Conservation (phyloP, 2,329 filamentous ascomycete genomes). For the Samsoniella hepiali region DNA sequence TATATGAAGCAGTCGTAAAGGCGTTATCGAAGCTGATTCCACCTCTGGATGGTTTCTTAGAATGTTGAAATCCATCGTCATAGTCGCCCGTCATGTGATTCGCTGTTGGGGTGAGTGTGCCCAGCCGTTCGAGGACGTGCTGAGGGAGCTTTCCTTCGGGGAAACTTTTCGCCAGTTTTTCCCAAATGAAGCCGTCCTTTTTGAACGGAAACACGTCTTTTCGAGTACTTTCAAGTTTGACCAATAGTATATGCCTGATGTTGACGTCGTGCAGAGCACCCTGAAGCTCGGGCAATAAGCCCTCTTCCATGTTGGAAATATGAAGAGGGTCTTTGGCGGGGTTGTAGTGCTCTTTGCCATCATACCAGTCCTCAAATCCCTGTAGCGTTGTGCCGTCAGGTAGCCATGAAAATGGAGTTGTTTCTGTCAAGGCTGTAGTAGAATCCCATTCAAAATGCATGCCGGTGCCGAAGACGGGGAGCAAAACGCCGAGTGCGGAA, state of each 20-base stretch:
- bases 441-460: slow-evolving; percentile 30
- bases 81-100: slow-evolving; percentile 36
- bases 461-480: slow-evolving; percentile 27
- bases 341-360: slow-evolving; percentile 30
- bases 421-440: slow-evolving; percentile 25
- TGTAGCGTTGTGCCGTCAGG: slow-evolving; percentile 21
- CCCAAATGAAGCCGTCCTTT: slow-evolving; percentile 37
- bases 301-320: slow-evolving; percentile 37
- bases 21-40: slow-evolving; percentile 41
- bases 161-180: slow-evolving; percentile 33
- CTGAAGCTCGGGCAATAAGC: slow-evolving; percentile 28
- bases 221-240: slow-evolving; percentile 43
- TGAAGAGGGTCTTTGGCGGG: slow-evolving; percentile 37
- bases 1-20: slow-evolving; percentile 41
- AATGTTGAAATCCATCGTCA: slow-evolving; percentile 29
- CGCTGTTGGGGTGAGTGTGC: slow-evolving; percentile 31
- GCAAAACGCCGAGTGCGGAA: slow-evolving; percentile 27
- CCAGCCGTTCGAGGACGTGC: slow-evolving; percentile 28
- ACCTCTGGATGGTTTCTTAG: slow-evolving; percentile 27
- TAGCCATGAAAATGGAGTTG: slow-evolving; percentile 27
- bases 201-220: slow-evolving; percentile 45
- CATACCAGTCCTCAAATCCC: slow-evolving; percentile 30
- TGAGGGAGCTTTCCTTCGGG: slow-evolving; percentile 32
- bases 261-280: slow-evolving; percentile 29
- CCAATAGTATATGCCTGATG: slow-evolving; percentile 41